Evolutionary conservation across 768 basidiomycete genomes (phyloP).

Genomic region (Lactifluus subvellereus): DNA sequence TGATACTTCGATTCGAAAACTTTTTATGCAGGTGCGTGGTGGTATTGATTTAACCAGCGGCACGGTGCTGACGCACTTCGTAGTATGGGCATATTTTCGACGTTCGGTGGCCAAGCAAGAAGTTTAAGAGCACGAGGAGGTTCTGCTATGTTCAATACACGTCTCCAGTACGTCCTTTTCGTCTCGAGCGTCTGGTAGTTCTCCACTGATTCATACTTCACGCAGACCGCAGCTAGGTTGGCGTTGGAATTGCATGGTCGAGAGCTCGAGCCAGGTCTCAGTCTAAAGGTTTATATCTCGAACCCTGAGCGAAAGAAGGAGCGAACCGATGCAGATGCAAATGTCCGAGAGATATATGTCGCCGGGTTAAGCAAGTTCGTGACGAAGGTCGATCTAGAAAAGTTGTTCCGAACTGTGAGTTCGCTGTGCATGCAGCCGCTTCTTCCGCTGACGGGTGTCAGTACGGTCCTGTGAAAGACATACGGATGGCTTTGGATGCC

Average conservation of each 20-base stretch:
- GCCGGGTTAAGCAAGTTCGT: slow-evolving; percentile 78
- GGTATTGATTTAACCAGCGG: background rate
- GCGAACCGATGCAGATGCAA: slow-evolving; percentile 81
- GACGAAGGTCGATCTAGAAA: slow-evolving; percentile 69
- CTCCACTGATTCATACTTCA: background rate
- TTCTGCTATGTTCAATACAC: slow-evolving; percentile 95
- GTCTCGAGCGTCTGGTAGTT: background rate
- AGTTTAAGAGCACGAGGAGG: slow-evolving; percentile 83
- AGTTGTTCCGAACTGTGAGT: slow-evolving; percentile 70
- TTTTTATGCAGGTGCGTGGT: slow-evolving; percentile 68
- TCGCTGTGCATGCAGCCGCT: background rate
- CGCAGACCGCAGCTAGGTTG: slow-evolving; percentile 58
- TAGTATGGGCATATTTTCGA: slow-evolving; percentile 92
- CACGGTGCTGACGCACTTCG: slow-evolving; percentile 7
- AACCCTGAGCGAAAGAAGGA: slow-evolving; percentile 87
- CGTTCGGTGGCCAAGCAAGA: slow-evolving; percentile 97
- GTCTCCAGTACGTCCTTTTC: slow-evolving; percentile 54
- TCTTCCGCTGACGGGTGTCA: slow-evolving; percentile 31
- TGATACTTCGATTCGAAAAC: slow-evolving; percentile 63
- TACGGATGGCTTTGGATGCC: slow-evolving; percentile 72
- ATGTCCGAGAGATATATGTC: slow-evolving; percentile 82
- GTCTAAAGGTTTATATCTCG: slow-evolving; percentile 76
- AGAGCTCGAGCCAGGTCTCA: slow-evolving; percentile 63
- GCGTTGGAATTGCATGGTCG: slow-evolving; percentile 77
- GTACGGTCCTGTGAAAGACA: slow-evolving; percentile 79